These are phyloP conservation scores for Mucor sp. DNA, from an alignment of 371 early-diverging fungal genomes.

Conservation along the genomic window DNA sequence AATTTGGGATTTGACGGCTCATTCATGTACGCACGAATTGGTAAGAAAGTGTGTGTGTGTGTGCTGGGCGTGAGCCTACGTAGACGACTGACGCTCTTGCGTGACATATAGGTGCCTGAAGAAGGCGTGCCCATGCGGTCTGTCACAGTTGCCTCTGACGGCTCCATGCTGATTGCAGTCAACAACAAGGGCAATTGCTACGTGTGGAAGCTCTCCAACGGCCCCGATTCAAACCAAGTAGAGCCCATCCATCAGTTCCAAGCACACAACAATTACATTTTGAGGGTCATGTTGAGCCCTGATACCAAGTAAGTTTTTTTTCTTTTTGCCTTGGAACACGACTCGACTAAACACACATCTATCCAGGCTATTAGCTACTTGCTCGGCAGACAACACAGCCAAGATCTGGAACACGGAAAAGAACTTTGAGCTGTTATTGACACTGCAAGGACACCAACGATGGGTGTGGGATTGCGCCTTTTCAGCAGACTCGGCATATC, in stretches of 20 bases:
- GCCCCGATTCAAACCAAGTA: slow-evolving; percentile 62
- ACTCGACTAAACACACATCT: too few species aligned
- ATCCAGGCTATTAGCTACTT: slow-evolving; percentile 75
- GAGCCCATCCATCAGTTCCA: slow-evolving; percentile 71
- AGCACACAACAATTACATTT: slow-evolving; percentile 84
- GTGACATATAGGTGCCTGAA: slow-evolving; percentile 67
- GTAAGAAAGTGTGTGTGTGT: slow-evolving; percentile 34
- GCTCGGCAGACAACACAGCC: slow-evolving; percentile 85
- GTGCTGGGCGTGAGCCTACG: too few species aligned
- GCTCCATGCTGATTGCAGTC: slow-evolving; percentile 86
- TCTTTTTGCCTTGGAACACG: too few species aligned
- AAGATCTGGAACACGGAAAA: slow-evolving; percentile 73
- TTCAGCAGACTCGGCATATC: slow-evolving; percentile 89
- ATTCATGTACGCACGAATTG: slow-evolving; percentile 86
- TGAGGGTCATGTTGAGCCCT: slow-evolving; percentile 81
- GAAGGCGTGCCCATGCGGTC: slow-evolving; percentile 89
- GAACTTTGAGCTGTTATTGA: slow-evolving; percentile 71
- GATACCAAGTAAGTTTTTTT: slow-evolving; percentile 77
- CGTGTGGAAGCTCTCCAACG: slow-evolving; percentile 79
- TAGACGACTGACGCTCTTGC: not conserved
- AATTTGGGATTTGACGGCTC: slow-evolving; percentile 92
- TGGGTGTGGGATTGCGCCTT: slow-evolving; percentile 97
- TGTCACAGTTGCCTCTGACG: slow-evolving; percentile 90
- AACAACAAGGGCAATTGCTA: slow-evolving; percentile 93
- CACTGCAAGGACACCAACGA: slow-evolving; percentile 81